These are phyloP conservation scores for Mycena vitilis DNA, from an alignment of 768 basidiomycete species.

Conservation along the genomic window DNA sequence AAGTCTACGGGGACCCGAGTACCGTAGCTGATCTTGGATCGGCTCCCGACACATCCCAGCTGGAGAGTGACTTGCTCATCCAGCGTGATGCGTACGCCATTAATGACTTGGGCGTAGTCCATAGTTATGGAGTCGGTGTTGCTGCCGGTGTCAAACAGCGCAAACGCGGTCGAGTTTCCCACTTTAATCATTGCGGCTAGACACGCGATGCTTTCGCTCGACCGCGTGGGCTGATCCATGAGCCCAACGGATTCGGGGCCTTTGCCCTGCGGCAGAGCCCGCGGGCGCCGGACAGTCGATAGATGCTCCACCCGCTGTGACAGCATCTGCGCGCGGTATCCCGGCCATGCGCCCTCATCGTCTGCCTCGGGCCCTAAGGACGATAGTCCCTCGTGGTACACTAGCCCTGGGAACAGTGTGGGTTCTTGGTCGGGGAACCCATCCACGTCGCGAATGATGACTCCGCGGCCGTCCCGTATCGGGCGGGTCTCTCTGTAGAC, in stretches of 20 bases:
- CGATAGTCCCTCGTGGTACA: neutral
- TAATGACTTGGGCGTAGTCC: neutral
- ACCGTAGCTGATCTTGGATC: neutral
- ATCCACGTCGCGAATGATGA: neutral
- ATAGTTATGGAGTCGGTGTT: neutral
- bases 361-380: neutral
- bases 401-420: neutral
- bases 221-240: too few species aligned
- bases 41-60: neutral
- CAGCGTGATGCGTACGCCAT: too few species aligned
- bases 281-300: neutral
- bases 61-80: neutral
- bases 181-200: neutral
- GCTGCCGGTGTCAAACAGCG: conserved; percentile 18
- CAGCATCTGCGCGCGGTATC: neutral
- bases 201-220: neutral
- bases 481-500: neutral
- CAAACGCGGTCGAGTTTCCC: neutral
- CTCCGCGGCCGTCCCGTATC: neutral
- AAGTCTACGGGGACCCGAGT: neutral
- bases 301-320: neutral
- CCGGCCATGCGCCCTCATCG: neutral
- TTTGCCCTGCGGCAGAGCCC: neutral
- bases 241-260: conserved; percentile 18
- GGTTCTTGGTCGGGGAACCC: neutral